Conservation (phyloP, 106 monocot species). For the Platanthera zijinensis region DNA sequence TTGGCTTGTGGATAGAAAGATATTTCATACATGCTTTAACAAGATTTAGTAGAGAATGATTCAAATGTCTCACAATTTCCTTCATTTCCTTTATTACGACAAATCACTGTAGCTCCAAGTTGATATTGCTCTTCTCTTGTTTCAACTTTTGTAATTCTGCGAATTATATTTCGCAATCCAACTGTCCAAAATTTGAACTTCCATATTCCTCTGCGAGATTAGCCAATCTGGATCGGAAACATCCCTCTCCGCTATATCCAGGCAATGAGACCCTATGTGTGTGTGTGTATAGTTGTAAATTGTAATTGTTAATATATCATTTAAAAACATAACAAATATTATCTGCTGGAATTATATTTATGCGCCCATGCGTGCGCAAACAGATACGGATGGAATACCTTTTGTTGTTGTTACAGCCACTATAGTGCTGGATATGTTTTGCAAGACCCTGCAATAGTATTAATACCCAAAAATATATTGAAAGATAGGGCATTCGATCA, state of each 20-base stretch:
- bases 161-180: slow-evolving; percentile 3
- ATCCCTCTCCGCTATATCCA: background rate
- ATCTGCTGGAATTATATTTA: no score
- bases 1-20: no score
- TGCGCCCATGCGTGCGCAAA: no score
- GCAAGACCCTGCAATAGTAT: background rate
- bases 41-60: no score
- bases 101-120: background rate
- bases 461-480: background rate
- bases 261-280: background rate
- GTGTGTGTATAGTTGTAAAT: background rate
- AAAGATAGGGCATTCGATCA: no score
- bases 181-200: background rate
- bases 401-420: background rate
- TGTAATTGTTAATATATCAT: background rate
- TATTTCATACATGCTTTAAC: no score
- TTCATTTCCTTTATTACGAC: background rate
- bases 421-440: background rate
- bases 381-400: background rate
- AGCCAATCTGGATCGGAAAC: background rate
- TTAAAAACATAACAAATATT: no score
- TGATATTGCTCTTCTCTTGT: background rate
- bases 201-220: background rate
- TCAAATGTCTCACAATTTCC: background rate
- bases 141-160: background rate